Conservation (phyloP, 495 filamentous ascomycete genomes). For the Hypoxylon crocopeplum region DNA sequence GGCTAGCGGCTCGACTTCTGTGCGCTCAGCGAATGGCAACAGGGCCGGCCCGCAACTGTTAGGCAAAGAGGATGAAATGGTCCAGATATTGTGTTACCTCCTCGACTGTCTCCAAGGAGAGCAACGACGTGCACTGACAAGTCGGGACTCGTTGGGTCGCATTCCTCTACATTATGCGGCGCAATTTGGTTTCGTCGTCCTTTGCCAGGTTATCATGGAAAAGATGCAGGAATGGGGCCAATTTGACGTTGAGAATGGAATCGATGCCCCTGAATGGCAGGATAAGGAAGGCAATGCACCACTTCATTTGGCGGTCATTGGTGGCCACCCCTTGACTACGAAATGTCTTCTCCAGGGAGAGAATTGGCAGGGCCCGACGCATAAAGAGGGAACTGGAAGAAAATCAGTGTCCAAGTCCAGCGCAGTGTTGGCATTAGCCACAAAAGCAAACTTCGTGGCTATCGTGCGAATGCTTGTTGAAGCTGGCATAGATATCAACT, state of each 20-base stretch:
- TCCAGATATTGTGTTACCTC: conserved; percentile 75
- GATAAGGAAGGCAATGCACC: conserved; percentile 92
- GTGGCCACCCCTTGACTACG: conserved; percentile 87
- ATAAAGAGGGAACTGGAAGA: conserved; percentile 65
- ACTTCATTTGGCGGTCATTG: conserved; percentile 89
- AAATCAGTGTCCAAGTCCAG: conserved; percentile 83
- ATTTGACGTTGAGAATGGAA: conserved; percentile 82
- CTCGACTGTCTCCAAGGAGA: conserved; percentile 71
- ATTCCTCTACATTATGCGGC: conserved; percentile 94
- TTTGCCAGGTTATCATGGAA: conserved; percentile 86
- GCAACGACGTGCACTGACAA: conserved; percentile 72
- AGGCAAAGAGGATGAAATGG: conserved; percentile 72
- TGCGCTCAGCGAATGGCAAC: conserved; percentile 50
- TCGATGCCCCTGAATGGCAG: conserved; percentile 86
- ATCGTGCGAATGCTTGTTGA: conserved; percentile 89
- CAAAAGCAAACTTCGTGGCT: conserved; percentile 78
- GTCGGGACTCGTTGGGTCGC: conserved; percentile 79
- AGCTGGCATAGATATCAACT: conserved; percentile 91
- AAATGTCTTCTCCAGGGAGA: conserved; percentile 79
- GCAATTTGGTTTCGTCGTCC: conserved; percentile 87
- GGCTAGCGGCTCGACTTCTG: conserved; percentile 62
- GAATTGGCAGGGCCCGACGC: conserved; percentile 67
- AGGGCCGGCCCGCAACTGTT: conserved; percentile 64
- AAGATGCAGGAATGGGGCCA: conserved; percentile 88
- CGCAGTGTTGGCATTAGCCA: conserved; percentile 84